A percentile compares a stretch with the other conserved stretches of the same genome.
Evolutionary conservation across 805 yeast species (phyloP).

Genomic region (Maudiozyma serrabonitensis): DNA sequence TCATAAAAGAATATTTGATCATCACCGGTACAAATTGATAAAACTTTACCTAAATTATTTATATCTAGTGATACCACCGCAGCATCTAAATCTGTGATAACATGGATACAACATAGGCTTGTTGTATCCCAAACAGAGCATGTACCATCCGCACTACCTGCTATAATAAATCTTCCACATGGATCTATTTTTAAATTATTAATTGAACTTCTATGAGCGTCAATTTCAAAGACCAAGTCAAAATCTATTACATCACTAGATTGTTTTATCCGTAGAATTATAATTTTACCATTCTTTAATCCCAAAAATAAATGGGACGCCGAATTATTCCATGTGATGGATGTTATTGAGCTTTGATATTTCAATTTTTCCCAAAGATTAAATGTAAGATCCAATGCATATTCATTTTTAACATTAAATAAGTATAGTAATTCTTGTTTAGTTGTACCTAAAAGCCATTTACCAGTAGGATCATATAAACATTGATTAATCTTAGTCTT

Average conservation of each 20-base stretch:
- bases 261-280: constrained; percentile 10
- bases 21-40: constrained; percentile 15
- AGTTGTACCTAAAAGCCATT: constrained; percentile 36
- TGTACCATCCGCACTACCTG: constrained; percentile 36
- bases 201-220: constrained; percentile 44
- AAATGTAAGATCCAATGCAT: constrained; percentile 13
- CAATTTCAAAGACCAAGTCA: constrained; percentile 11
- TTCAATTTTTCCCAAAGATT: constrained; percentile 3
- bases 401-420: constrained; percentile 28
- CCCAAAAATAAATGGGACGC: constrained; percentile 37
- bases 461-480: constrained; percentile 39
- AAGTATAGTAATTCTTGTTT: constrained; percentile 31
- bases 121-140: constrained; percentile 18
- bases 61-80: constrained; percentile 16
- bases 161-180: constrained; percentile 39
- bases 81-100: constrained; percentile 12
- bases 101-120: constrained; percentile 10
- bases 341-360: constrained; percentile 21
- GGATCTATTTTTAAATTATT: constrained; percentile 43
- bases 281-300: constrained; percentile 37
- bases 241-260: constrained; percentile 2
- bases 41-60: constrained; percentile 16
- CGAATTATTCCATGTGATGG: constrained; percentile 27
- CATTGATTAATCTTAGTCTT: constrained; percentile 15
- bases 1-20: constrained; percentile 15